These are phyloP conservation scores for Rhodotorula glutinis DNA, from an alignment of 1,284 basidiomycete genomes.

Conservation along the genomic window DNA sequence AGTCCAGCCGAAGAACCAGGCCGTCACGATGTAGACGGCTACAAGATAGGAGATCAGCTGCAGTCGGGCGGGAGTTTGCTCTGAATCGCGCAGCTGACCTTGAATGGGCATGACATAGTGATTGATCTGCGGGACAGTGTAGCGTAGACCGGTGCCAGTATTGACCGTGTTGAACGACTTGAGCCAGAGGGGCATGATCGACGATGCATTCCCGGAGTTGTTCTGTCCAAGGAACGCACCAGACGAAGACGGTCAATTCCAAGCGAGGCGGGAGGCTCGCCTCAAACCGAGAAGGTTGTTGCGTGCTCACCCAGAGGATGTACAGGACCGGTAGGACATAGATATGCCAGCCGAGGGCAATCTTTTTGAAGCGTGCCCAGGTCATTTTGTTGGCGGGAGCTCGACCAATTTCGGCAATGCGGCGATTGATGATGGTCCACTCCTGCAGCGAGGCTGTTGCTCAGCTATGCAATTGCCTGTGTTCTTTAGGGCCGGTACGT, in stretches of 20 bases:
- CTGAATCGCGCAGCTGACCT: not conserved
- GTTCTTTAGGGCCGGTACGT: too few species aligned
- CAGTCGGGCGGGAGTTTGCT: too few species aligned
- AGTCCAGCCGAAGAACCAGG: slow-evolving; percentile 43
- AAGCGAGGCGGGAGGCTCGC: too few species aligned
- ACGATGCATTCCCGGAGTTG: slow-evolving; percentile 30
- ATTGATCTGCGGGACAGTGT: slow-evolving; percentile 45
- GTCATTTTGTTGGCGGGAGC: slow-evolving; percentile 23
- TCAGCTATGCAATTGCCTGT: too few species aligned
- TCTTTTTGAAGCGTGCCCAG: slow-evolving; percentile 28
- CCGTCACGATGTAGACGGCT: slow-evolving; percentile 43
- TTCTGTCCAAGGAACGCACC: too few species aligned
- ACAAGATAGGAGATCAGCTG: too few species aligned
- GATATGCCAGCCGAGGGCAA: slow-evolving; percentile 45
- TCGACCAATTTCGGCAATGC: slow-evolving; percentile 38
- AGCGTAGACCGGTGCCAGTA: slow-evolving; percentile 44
- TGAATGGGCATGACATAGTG: slow-evolving; percentile 9
- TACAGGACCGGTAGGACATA: slow-evolving; percentile 34
- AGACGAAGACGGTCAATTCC: too few species aligned
- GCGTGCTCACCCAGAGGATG: slow-evolving; percentile 40
- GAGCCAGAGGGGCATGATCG: slow-evolving; percentile 45
- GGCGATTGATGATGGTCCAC: slow-evolving; percentile 37
- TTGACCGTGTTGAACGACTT: slow-evolving; percentile 45
- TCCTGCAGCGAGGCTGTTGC: too few species aligned
- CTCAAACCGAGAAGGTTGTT: not conserved